Base-by-base conservation (phyloP, 306 rosid genomes). In the Neltuma alba region DNA sequence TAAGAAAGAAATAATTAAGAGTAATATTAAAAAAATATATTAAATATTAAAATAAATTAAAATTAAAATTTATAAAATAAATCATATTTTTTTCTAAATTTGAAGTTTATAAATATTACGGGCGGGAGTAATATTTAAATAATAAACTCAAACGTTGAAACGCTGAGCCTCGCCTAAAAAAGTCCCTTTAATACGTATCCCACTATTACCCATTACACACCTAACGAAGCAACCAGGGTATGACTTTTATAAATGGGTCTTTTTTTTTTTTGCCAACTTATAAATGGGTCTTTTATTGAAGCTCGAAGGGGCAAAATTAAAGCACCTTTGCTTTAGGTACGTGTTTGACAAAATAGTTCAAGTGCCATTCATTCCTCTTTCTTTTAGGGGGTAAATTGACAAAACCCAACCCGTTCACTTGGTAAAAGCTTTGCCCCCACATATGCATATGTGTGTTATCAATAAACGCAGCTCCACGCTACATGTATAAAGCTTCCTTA, bases 281-380 rank as follows among this genome's bases (percentile, higher is more conserved):
- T n/a, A n/a, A 15, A 2, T 30, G 10, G 13, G 30, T 45, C 61
- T 84, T 54, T 3, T 21, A 54, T 54, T 54, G 62, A 25, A 23
- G 31, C 36, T 38, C 30, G 65, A 77, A 77, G 30, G 48, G 52
- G 52, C 52, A 81, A 55, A 55, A 9, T 41, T 23, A 55, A 83
- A 77, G 85, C 67, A 41, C 16, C 27, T 31, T 74, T 60, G 34
- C 78, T 78, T 78, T 85, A 9, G 5, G 5, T 69, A 63, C n/a
- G 62, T 74, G 70, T 77, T 81, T 74, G 23, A 37, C 18, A 70
- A 73, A 78, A 78, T 78, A 65, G 72, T 11, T 81, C 66, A 52
- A 8, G 40, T 30, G 20, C 54, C 47, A 50, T 40, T 69, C 50
- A 20, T 79, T 62, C 58, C 5, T 48, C 30, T 52, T n/a, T 52